Evolutionary conservation across 108 stramenopile genomes (phyloP), one percentile per base, ranked within the genome.

Genomic region (Schizochytrium sp.): DNA sequence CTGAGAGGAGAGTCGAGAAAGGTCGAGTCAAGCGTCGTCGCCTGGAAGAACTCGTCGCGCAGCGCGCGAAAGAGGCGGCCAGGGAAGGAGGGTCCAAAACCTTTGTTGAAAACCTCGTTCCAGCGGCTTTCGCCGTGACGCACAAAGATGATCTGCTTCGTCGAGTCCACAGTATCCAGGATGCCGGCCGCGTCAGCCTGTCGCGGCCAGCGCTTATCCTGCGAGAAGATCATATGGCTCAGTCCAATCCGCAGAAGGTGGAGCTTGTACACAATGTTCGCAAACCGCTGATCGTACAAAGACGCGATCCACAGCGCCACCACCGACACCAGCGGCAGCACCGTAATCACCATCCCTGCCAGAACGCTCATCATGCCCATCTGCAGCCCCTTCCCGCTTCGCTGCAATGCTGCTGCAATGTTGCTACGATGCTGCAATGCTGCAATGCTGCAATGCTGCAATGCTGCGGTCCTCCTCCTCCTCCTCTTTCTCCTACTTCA

Each of bases 1-100:
- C 87, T 90, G 43, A 90, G 69, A 6, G 90, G 88, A 18, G 90
- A 88, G 87, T 90, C 90, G 44, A 90, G 23, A 60, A 90, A 90
- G 16, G 72, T 44, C 58, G 83, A 87, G 88, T 90, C 45, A 2
- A 88, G 57, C 21, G 69, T 87, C 18, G 76, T 21, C 25, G 23
- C 76, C n/a, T 53, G 76, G 4, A 47, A 4, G 4, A 83, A 83
- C 76, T 83, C 76, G 12, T 83, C 76, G 28, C 45, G 51, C 19
- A 83, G 76, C 8, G 76, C 76, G 51, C 76, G 76, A 53, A 53
- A 83, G 51, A 83, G 76, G 2, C 76, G 45, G 16, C 45, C 76
- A 6, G 76, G 76, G 51, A 83, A 83, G 3, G n/a, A n/a, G 16
- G 51, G 76, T 6, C 76, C 76, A 4, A 83, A 83, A 45, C 76